Percentiles rank a stretch among this genome's conserved stretches.
Conservation (phyloP, 495 filamentous ascomycete species). For the Penicillium macrosclerotiorum region DNA sequence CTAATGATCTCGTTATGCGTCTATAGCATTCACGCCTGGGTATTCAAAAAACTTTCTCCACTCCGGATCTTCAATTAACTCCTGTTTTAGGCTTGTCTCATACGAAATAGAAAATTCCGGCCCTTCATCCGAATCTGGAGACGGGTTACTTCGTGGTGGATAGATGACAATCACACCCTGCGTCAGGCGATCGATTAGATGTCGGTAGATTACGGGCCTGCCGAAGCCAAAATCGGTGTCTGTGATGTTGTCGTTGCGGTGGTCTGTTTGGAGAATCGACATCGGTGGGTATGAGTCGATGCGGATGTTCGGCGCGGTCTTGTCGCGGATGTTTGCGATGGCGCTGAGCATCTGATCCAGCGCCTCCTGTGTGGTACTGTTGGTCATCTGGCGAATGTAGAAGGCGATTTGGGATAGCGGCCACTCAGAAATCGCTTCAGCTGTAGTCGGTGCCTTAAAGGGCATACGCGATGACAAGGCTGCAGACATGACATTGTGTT, state of each 20-base stretch:
- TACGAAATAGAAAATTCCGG: slow-evolving; percentile 40
- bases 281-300: slow-evolving; percentile 18
- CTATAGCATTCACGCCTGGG: no score
- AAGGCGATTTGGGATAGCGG: slow-evolving; percentile 33
- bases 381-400: slow-evolving; percentile 38
- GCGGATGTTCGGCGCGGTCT: slow-evolving; percentile 24
- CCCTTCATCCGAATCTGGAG: slow-evolving; percentile 35
- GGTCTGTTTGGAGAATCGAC: slow-evolving; percentile 25
- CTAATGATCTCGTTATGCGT: no score
- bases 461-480: no score
- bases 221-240: slow-evolving; percentile 25
- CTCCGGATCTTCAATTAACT: slow-evolving; percentile 37
- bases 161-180: slow-evolving; percentile 20
- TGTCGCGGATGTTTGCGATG: slow-evolving; percentile 38
- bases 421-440: slow-evolving; percentile 34
- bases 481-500: no score
- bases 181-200: slow-evolving; percentile 15
- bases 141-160: slow-evolving; percentile 11
- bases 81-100: slow-evolving; percentile 32
- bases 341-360: slow-evolving; percentile 23
- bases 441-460: slow-evolving; percentile 14
- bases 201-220: slow-evolving; percentile 16
- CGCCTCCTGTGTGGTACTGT: slow-evolving; percentile 31
- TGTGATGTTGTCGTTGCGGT: slow-evolving; percentile 21
- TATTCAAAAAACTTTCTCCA: slow-evolving; percentile 44